phyloP scores from a whole-genome alignment of 139 green algal genomes.

The Raphidocelis subcapitata region DNA sequence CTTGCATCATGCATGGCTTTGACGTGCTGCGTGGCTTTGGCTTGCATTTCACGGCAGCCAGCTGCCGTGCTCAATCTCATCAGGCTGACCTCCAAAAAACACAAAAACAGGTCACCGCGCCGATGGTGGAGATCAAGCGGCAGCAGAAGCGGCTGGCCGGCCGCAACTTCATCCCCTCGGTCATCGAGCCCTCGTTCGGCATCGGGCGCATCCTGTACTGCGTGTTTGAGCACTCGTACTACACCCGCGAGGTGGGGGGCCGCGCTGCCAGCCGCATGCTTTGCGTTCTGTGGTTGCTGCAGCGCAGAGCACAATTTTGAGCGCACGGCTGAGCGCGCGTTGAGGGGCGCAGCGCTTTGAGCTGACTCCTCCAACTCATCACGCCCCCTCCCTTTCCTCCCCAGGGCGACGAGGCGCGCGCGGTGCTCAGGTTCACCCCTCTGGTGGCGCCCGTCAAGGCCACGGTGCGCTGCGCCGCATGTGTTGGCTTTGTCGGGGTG shows the following conservation, averaged over 20 bases:
- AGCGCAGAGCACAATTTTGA: too few species aligned
- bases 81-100: not conserved
- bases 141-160: conserved; percentile 47
- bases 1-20: not conserved
- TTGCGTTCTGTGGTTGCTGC: not conserved
- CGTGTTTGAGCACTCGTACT: conserved; percentile 98
- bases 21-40: too few species aligned
- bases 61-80: not conserved
- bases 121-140: conserved; percentile 69
- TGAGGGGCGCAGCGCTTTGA: too few species aligned
- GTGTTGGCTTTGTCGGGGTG: too few species aligned
- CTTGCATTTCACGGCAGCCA: too few species aligned
- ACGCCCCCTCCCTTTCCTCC: too few species aligned
- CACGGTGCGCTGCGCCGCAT: conserved; percentile 83
- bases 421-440: conserved; percentile 76
- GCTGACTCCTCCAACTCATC: too few species aligned
- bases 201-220: conserved; percentile 99
- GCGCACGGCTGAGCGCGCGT: not conserved
- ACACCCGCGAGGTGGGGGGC: conserved; percentile 63
- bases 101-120: conserved; percentile 31
- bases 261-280: not conserved
- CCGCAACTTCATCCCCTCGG: conserved; percentile 83
- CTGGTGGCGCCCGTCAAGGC: conserved; percentile 95
- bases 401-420: conserved; percentile 40
- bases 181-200: conserved; percentile 99